phyloP scores from a whole-genome alignment of 495 filamentous ascomycete species.

The Penicillium steckii region DNA sequence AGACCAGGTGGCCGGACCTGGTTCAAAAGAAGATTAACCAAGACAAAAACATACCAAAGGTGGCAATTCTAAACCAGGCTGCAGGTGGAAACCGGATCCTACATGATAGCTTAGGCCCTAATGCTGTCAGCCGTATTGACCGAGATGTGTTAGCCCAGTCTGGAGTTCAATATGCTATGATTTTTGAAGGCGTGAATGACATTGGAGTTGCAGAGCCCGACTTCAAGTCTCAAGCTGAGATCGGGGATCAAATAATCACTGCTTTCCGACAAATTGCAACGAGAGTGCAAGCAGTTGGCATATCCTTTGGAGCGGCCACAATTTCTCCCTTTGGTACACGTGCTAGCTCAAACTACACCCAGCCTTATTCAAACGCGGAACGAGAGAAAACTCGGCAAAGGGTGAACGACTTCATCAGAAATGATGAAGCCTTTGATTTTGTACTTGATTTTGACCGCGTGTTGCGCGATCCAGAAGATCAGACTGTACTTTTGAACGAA shows the following conservation, averaged over 20 bases:
- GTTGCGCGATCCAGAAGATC: conserved; percentile 49
- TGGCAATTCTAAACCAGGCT: conserved; percentile 68
- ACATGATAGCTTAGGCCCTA: conserved; percentile 60
- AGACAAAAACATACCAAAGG: conserved; percentile 39
- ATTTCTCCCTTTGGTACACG: conserved; percentile 63
- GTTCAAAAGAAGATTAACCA: conserved; percentile 56
- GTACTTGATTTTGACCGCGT: conserved; percentile 64
- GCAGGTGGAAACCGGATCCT: conserved; percentile 71
- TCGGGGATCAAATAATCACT: conserved; percentile 51
- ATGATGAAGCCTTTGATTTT: conserved; percentile 56
- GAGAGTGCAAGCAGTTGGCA: conserved; percentile 54
- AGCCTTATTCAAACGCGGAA: conserved; percentile 53
- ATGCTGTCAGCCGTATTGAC: conserved; percentile 58
- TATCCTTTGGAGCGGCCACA: conserved; percentile 61
- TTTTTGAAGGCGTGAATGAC: conserved; percentile 77
- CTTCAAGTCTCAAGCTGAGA: conserved; percentile 42
- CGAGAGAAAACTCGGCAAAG: conserved; percentile 56
- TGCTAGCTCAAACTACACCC: conserved; percentile 25
- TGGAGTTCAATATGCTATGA: conserved; percentile 59
- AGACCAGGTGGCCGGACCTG: conserved; percentile 61
- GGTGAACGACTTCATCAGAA: conserved; percentile 64
- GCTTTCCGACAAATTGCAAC: conserved; percentile 58
- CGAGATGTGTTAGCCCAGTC: conserved; percentile 59
- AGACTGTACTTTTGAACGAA: conserved; percentile 40
- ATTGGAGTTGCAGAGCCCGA: conserved; percentile 55